A percentile compares a stretch with the other conserved stretches of the same genome.
Conservation (phyloP, 2,329 filamentous ascomycete species). For the Venturia carpophila region DNA sequence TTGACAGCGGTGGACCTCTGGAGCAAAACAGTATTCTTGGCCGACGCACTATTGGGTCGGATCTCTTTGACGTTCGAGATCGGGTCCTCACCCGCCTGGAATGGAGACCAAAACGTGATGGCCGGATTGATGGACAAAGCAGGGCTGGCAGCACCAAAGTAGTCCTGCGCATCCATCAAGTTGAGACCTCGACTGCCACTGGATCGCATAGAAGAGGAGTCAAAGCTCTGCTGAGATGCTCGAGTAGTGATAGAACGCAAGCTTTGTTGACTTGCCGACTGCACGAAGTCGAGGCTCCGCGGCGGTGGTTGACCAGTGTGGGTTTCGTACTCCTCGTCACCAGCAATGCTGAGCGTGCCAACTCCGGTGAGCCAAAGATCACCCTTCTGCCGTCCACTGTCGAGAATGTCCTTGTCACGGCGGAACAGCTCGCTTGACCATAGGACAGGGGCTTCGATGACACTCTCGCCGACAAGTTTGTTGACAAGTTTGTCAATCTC, state of each 20-base stretch:
- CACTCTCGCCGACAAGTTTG: constrained; percentile 75
- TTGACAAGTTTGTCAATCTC: constrained; percentile 82
- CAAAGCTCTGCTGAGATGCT: constrained; percentile 58
- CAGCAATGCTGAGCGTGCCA: constrained; percentile 41
- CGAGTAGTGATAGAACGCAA: constrained; percentile 42
- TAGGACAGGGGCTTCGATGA: constrained; percentile 76
- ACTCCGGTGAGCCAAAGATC: constrained; percentile 41
- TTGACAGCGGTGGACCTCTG: constrained; percentile 46
- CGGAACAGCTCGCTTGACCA: constrained; percentile 89
- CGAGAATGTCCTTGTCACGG: constrained; percentile 60
- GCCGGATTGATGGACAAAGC: constrained; percentile 65
- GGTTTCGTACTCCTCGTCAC: constrained; percentile 40
- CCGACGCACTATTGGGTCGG: constrained; percentile 56
- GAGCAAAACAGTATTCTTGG: constrained; percentile 58
- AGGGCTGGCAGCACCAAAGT: constrained; percentile 61
- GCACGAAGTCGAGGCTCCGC: constrained; percentile 36
- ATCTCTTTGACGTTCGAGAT: constrained; percentile 47
- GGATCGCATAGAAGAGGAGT: constrained; percentile 55
- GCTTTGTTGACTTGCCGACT: constrained; percentile 49
- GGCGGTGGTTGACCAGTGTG: constrained; percentile 21
- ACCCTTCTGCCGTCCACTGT: constrained; percentile 43
- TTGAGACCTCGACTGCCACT: constrained; percentile 48
- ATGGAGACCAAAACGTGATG: constrained; percentile 84
- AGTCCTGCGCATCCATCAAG: constrained; percentile 60
- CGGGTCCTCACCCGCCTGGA: constrained; percentile 45